Evolutionary conservation across 768 basidiomycete genomes (phyloP).

Genomic region (Kwoniella sp.): DNA sequence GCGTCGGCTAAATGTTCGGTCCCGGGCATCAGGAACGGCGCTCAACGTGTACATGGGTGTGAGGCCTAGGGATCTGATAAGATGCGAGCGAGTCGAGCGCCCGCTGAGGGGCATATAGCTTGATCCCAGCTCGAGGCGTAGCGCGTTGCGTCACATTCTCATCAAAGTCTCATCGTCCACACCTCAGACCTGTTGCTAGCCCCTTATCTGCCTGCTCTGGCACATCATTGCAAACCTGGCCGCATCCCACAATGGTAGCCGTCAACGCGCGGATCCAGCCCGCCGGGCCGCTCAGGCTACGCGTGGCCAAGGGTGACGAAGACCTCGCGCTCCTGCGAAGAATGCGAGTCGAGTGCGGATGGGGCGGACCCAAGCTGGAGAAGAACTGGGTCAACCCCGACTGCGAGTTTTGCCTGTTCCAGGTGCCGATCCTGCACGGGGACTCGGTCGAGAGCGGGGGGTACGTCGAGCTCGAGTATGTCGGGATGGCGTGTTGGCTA

Average conservation of each 20-base stretch:
- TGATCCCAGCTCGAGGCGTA: no score
- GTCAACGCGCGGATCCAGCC: not conserved
- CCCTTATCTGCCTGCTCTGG: no score
- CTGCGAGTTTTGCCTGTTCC: conserved; percentile 15
- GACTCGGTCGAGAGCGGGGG: conserved; percentile 6
- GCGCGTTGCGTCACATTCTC: no score
- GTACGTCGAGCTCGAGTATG: conserved; percentile 28
- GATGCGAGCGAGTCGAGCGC: no score
- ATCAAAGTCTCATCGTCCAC: no score
- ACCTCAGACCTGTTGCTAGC: no score
- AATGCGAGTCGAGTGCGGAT: conserved; percentile 25
- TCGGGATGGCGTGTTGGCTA: conserved; percentile 27
- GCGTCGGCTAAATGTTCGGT: no score
- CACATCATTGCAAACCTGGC: not conserved
- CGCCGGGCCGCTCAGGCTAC: not conserved
- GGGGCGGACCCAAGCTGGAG: conserved; percentile 18
- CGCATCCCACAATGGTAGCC: not conserved
- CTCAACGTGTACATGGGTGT: no score
- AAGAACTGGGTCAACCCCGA: conserved; percentile 8
- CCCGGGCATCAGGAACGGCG: no score
- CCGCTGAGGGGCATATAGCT: no score
- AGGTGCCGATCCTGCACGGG: no score
- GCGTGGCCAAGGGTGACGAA: not conserved
- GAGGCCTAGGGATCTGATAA: no score
- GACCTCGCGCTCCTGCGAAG: conserved; percentile 3